phyloP scores from a whole-genome alignment of 108 stramenopile species.

The Thalassiosira profunda region DNA sequence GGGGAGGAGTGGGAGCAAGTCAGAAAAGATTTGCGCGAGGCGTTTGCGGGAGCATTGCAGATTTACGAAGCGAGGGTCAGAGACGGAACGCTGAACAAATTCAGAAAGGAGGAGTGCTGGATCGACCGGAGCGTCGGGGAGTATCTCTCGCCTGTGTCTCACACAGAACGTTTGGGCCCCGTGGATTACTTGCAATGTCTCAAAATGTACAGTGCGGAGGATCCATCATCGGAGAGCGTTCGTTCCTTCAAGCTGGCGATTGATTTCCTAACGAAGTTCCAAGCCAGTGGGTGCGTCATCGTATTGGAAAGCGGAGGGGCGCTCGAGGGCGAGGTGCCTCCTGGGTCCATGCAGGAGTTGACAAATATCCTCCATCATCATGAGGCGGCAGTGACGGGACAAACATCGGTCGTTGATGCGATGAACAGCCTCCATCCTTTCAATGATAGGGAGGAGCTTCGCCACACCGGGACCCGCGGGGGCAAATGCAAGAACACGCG shows the following conservation, averaged over 20 bases:
- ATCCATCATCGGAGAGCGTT: slow-evolving; percentile 1
- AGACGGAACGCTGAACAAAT: neutral
- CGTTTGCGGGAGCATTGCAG: neutral
- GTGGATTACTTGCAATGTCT: neutral
- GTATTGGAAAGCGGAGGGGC: neutral
- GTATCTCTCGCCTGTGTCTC: neutral
- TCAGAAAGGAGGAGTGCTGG: slow-evolving; percentile 10
- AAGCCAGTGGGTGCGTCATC: neutral
- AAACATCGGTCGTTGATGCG: neutral
- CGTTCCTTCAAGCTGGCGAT: slow-evolving; percentile 2
- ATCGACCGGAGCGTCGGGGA: neutral
- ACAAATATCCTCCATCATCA: neutral
- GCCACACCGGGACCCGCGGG: neutral
- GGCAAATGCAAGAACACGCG: neutral
- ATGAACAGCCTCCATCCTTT: neutral
- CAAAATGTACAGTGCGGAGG: neutral
- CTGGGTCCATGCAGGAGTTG: neutral
- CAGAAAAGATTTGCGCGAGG: neutral
- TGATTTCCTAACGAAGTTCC: neutral
- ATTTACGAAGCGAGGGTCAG: neutral
- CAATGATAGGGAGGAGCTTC: neutral
- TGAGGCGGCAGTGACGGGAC: neutral
- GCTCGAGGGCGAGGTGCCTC: neutral
- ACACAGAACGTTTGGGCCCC: slow-evolving; percentile 7
- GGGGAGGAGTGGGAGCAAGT: slow-evolving; percentile 9